Conservation (phyloP, 768 basidiomycete species). For the Rubroboletus satanas region DNA sequence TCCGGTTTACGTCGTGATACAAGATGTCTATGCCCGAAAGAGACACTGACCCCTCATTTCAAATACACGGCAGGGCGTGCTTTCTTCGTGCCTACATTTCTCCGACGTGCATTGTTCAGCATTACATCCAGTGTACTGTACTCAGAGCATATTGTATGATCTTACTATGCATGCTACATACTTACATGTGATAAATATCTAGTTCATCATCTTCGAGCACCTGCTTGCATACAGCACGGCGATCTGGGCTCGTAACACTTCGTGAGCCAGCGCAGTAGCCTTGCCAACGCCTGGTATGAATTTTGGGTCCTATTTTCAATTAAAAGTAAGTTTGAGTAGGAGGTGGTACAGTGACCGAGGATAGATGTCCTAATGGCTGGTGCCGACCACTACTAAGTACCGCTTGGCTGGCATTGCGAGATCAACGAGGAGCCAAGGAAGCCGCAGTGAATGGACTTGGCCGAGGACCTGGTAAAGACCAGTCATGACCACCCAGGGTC, state of each 20-base stretch:
- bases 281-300: too few species aligned
- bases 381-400: neutral
- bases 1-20: slow-evolving; percentile 51
- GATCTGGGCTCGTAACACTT: neutral
- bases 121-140: slow-evolving; percentile 23
- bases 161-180: slow-evolving; percentile 11
- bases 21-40: slow-evolving; percentile 54
- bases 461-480: neutral
- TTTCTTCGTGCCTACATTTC: neutral
- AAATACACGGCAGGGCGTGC: neutral
- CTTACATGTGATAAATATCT: slow-evolving; percentile 1
- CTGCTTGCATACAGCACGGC: neutral
- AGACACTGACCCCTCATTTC: slow-evolving; percentile 18
- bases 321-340: too few species aligned
- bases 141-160: slow-evolving; percentile 17
- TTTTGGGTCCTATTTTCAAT: neutral
- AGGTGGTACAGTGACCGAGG: neutral
- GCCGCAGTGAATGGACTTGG: neutral
- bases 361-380: neutral
- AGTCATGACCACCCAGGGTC: neutral
- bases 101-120: slow-evolving; percentile 7
- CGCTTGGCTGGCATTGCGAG: neutral
- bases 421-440: neutral
- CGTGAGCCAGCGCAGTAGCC: too few species aligned
- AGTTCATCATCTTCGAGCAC: slow-evolving; percentile 1